Evolutionary conservation across 495 filamentous ascomycete genomes (phyloP).

Genomic region (Hypoxylon fragiforme): DNA sequence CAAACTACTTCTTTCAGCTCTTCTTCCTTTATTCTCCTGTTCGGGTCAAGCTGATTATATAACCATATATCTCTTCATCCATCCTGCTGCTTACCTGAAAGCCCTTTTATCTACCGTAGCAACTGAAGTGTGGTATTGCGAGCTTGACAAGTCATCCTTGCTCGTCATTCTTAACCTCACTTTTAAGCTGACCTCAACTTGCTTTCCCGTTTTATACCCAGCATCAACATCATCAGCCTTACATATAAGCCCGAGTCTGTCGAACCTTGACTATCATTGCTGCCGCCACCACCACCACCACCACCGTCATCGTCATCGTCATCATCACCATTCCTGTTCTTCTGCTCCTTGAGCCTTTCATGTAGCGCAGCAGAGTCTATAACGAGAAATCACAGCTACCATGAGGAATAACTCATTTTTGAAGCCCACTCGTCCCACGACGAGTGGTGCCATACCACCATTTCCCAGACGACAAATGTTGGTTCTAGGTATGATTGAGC

Average conservation of each 20-base stretch:
- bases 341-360: constrained; percentile 21
- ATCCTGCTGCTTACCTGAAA: constrained; percentile 30
- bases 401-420: constrained; percentile 34
- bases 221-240: no score
- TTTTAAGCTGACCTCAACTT: no score
- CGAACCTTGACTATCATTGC: no score
- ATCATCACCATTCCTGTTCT: constrained; percentile 1
- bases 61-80: constrained; percentile 17
- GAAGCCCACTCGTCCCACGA: constrained; percentile 24
- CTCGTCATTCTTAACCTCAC: constrained; percentile 3
- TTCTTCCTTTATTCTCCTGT: constrained; percentile 9
- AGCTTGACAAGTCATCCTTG: constrained; percentile 20
- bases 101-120: constrained; percentile 24
- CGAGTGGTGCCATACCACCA: constrained; percentile 38
- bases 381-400: constrained; percentile 9
- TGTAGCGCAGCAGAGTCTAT: constrained; percentile 24
- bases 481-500: constrained; percentile 65
- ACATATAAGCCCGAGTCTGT: no score
- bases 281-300: no score
- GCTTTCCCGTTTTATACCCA: no score
- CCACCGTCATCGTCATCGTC: no score
- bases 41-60: constrained; percentile 24
- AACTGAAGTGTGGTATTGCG: constrained; percentile 14
- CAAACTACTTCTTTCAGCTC: constrained; percentile 33
- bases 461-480: constrained; percentile 66